phyloP scores from a whole-genome alignment of 169 alveolate species.

The Plasmodium chabaudi region DNA sequence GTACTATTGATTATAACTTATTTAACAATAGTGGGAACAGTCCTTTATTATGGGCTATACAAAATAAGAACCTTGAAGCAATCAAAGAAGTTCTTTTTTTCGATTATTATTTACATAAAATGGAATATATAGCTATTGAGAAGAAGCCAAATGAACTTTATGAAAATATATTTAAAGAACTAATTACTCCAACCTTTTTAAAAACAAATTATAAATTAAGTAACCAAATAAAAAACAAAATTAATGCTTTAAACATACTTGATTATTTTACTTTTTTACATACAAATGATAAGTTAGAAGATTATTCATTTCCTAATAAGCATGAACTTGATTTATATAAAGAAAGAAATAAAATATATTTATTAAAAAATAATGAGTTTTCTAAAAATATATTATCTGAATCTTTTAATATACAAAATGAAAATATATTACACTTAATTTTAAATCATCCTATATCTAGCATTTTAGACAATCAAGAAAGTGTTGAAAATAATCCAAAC shows the following conservation, averaged over 20 bases:
- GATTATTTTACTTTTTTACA: slow-evolving; percentile 1
- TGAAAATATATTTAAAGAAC: slow-evolving; percentile 34
- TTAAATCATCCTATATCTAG: slow-evolving; percentile 81
- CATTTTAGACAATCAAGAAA: slow-evolving; percentile 35
- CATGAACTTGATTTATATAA: slow-evolving; percentile 24
- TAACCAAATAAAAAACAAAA: slow-evolving; percentile 36
- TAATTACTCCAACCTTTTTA: not conserved
- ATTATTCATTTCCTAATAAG: slow-evolving; percentile 10
- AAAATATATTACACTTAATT: slow-evolving; percentile 79
- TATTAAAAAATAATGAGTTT: slow-evolving; percentile 74
- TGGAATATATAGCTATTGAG: slow-evolving; percentile 60
- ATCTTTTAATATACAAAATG: slow-evolving; percentile 81
- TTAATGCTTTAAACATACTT: slow-evolving; percentile 17
- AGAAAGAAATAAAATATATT: slow-evolving; percentile 65
- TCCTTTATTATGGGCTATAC: slow-evolving; percentile 87
- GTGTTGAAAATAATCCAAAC: not conserved
- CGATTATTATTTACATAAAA: slow-evolving; percentile 78
- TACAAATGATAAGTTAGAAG: not conserved
- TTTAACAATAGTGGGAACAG: slow-evolving; percentile 81
- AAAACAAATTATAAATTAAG: slow-evolving; percentile 12
- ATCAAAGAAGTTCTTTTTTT: slow-evolving; percentile 76
- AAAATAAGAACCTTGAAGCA: slow-evolving; percentile 80
- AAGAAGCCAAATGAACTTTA: slow-evolving; percentile 31
- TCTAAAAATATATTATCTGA: slow-evolving; percentile 79
- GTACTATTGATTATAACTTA: slow-evolving; percentile 77